Evolutionary conservation across 2,329 filamentous ascomycete genomes (phyloP), one percentile per base, ranked within the genome.

Genomic region (Thielaviopsis ethacetica): DNA sequence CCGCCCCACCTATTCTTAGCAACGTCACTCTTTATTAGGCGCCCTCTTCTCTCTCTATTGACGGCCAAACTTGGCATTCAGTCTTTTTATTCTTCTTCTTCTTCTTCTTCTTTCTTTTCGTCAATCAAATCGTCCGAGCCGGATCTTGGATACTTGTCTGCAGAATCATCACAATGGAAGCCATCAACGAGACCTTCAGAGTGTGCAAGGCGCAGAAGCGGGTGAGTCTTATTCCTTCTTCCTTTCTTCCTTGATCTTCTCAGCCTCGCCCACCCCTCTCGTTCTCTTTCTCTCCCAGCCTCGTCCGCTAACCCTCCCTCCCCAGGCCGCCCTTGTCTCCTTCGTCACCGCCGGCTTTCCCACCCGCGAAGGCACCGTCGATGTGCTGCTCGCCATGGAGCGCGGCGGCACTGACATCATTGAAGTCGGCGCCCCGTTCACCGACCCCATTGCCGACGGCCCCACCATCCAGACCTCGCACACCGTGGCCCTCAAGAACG

Each of bases 281-380:
- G 2, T 34, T 2, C 26, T 53, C 3, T 1, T 51, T 55, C 56
- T 13, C 30, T 34, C 30, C 30, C 30, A 34, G 30, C 30, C 26
- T 53, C 2, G 12, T 21, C 26, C 41, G 44, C 50, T 57, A 52
- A 56, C 50, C 50, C 17, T n/a, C 10, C 41, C 13, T 19, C 3
- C 67, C 64, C 70, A 93, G 80, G 76, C 88, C 64, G 91, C 93
- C 56, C 79, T 98, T 62, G 88, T 98, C 64, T 91, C 91, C 27
- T 98, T 98, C 77, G 89, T 96, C 68, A 98, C 93, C 26, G 91
- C 91, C 61, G 93, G 93, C 59, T 98, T 84, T 69, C 93, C 93
- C 17, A 87, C 81, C 41, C 77, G 85, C n/a, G 81, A 86, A 66
- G 84, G 88, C 67, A 94, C 90, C 0, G 83, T 89, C 55, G 83